A percentile compares a stretch with the other conserved stretches of the same genome.
These are phyloP conservation scores for Trichocomaceae sp. DNA, from an alignment of 2,329 filamentous ascomycete species.

Conservation along the genomic window DNA sequence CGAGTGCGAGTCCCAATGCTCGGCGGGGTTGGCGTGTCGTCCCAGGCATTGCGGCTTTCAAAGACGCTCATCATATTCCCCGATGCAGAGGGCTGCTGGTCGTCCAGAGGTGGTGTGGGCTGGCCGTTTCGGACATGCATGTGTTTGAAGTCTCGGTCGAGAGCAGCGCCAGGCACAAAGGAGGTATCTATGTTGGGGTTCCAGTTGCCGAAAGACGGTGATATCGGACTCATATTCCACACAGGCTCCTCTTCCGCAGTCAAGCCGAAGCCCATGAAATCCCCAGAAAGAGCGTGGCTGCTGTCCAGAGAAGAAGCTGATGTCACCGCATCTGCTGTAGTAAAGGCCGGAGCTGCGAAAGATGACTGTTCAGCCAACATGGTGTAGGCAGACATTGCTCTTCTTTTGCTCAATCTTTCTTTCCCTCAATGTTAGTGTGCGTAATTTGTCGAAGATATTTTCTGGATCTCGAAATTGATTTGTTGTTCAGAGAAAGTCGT, in stretches of 20 bases:
- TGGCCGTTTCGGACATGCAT: conserved; percentile 34
- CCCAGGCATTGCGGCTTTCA: conserved; percentile 9
- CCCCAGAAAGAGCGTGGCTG: conserved; percentile 20
- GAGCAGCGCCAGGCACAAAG: conserved; percentile 19
- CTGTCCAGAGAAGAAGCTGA: conserved; percentile 15
- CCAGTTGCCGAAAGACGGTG: conserved; percentile 23
- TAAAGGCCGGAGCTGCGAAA: conserved; percentile 15
- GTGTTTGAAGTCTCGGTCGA: conserved; percentile 29
- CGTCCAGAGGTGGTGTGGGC: conserved; percentile 31
- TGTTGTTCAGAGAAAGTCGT: conserved; percentile 6
- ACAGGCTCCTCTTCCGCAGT: conserved; percentile 25
- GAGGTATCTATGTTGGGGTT: conserved; percentile 21
- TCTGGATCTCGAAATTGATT: conserved; percentile 1
- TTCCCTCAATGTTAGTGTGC: not conserved
- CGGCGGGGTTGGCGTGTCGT: conserved; percentile 13
- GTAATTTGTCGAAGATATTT: not conserved
- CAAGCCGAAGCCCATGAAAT: conserved; percentile 25
- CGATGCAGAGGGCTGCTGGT: conserved; percentile 15
- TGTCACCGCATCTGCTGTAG: conserved; percentile 15
- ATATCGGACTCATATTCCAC: conserved; percentile 27
- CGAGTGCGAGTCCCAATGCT: conserved; percentile 8
- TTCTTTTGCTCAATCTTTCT: not conserved
- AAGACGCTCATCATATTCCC: conserved; percentile 5
- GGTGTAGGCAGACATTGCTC: conserved; percentile 19
- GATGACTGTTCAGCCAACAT: conserved; percentile 19